Evolutionary conservation across 495 filamentous ascomycete genomes (phyloP).

Genomic region (Thozetella sp.): DNA sequence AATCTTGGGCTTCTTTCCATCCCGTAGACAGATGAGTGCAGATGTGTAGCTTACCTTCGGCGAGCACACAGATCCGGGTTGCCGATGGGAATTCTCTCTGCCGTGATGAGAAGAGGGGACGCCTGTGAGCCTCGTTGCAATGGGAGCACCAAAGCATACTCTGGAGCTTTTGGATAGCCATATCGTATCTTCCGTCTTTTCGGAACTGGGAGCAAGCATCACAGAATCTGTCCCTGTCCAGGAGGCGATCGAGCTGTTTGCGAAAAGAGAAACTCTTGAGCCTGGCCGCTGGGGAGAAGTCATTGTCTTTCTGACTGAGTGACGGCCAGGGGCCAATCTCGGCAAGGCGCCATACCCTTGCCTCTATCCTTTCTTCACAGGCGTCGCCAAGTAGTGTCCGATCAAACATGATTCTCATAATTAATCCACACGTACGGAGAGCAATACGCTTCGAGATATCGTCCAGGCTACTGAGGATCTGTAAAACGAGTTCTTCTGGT

Average conservation of each 20-base stretch:
- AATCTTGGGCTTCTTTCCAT: background rate
- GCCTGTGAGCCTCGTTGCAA: constrained; percentile 1
- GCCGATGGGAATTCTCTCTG: background rate
- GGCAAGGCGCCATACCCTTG: background rate
- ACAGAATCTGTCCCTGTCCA: constrained; percentile 1
- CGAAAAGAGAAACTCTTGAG: background rate
- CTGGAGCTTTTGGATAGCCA: background rate
- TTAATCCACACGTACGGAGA: background rate
- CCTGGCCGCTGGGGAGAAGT: background rate
- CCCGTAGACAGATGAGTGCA: background rate
- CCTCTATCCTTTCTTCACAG: too few relatives aligned
- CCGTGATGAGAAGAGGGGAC: background rate
- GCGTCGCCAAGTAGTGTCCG: background rate
- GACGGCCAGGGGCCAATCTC: too few relatives aligned
- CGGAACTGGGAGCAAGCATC: background rate
- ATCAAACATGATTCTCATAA: background rate
- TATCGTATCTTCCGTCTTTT: constrained; percentile 2
- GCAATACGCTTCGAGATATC: background rate
- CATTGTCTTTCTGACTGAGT: background rate
- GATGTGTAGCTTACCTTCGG: background rate
- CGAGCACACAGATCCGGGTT: constrained; percentile 1
- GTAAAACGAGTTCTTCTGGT: constrained; percentile 4
- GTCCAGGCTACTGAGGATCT: constrained; percentile 2
- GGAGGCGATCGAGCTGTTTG: background rate
- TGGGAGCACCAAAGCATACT: constrained; percentile 4